Base-by-base conservation (phyloP, 257 asterid genomes). In the Penstemon barbatus region DNA sequence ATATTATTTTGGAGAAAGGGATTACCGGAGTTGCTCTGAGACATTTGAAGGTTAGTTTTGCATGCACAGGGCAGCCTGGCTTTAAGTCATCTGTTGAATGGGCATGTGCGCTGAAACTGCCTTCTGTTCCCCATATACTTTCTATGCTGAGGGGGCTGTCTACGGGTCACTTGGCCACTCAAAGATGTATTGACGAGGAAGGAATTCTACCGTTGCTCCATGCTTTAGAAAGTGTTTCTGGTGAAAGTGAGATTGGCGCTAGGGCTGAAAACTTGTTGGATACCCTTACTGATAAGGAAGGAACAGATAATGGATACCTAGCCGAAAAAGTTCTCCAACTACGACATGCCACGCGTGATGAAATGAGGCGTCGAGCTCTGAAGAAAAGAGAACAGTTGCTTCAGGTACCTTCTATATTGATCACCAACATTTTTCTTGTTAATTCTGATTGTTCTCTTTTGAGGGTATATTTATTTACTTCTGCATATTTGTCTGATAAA, bases 251-350 rank as follows among this genome's bases (percentile, higher is more conserved):
- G 80, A 89, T 94, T 74, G 99, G 99, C 46, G 96, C 96, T 8
- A 84, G 89, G 88, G 99, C 99, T 73, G 99, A 94, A 68, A 91
- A 91, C 85, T 87, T 94, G 82, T 77, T 94, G 88, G 97, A 94
- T 77, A 89, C 95, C 53, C 95, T 94, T 65, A 83, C 95, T 74
- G 99, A 87, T 42, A 86, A 82, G 75, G 97, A 89, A 71, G 96
- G 96, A 36, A 84, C 81, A 19, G 94, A 95, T 76, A 84, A 81
- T 77, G 97, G 99, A 46, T 91, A 86, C 80, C 81, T 94, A 49
- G 82, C 87, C 49, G 89, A 87, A 73, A 91, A 89, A 56, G 97
- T 94, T 80, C 69, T 71, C 79, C 90, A 89, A 61, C 81, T 94
- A 68, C 84, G 99, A 61, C 90, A 82, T 78, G 97, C 99, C 46